Evolutionary conservation across 2,329 filamentous ascomycete genomes (phyloP).

Genomic region (Dactylellina leptospora): DNA sequence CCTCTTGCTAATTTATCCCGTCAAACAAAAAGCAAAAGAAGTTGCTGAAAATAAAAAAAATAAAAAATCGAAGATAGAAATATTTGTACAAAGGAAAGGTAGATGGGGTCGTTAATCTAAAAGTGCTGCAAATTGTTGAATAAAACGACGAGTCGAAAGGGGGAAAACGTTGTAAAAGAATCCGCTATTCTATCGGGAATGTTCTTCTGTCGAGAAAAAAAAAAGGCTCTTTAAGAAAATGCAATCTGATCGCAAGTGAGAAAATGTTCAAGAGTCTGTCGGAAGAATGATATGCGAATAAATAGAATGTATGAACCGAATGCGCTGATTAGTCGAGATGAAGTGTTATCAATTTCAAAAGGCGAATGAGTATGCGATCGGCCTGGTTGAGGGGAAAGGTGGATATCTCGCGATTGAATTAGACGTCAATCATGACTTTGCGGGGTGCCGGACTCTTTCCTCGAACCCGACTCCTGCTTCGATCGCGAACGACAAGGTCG

Average conservation of each 20-base stretch:
- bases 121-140: constrained; percentile 43
- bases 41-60: constrained; percentile 29
- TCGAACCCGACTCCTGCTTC: constrained; percentile 49
- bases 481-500: constrained; percentile 36
- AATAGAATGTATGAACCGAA: constrained; percentile 16
- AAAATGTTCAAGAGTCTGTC: constrained; percentile 4
- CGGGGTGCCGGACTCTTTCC: constrained; percentile 47
- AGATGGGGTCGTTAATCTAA: constrained; percentile 50
- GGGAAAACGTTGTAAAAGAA: constrained; percentile 15
- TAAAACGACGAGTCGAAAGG: background rate
- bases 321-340: constrained; percentile 8
- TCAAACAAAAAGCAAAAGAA: constrained; percentile 40
- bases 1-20: constrained; percentile 55
- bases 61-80: too few relatives aligned
- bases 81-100: constrained; percentile 46
- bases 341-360: constrained; percentile 10
- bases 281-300: background rate
- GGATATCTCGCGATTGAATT: background rate
- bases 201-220: constrained; percentile 38
- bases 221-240: constrained; percentile 31
- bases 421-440: constrained; percentile 51
- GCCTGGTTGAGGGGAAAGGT: constrained; percentile 3
- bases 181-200: constrained; percentile 53
- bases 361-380: constrained; percentile 6
- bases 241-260: constrained; percentile 27